A percentile compares a stretch with the other conserved stretches of the same genome.
Conservation (phyloP, 2,329 filamentous ascomycete species). For the Aspergillus versicolor region DNA sequence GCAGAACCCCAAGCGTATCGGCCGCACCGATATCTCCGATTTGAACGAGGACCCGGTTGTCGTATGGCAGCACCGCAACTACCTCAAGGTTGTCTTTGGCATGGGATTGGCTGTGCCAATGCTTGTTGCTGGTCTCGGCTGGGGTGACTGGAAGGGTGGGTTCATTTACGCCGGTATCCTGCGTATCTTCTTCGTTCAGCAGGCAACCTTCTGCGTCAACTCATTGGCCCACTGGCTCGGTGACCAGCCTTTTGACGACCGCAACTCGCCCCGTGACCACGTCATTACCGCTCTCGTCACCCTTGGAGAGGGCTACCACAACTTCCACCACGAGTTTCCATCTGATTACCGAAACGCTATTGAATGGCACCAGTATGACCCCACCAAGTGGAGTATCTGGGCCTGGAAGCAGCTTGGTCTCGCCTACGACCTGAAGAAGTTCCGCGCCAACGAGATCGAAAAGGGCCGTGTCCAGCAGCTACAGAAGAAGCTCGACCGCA, state of each 20-base stretch:
- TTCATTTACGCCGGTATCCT: constrained; percentile 84
- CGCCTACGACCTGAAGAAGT: constrained; percentile 85
- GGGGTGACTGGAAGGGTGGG: constrained; percentile 78
- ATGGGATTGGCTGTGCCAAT: constrained; percentile 78
- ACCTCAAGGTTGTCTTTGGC: constrained; percentile 73
- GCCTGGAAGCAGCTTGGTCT: constrained; percentile 79
- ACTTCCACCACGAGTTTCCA: constrained; percentile 94
- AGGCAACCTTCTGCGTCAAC: constrained; percentile 92
- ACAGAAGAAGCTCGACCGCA: constrained; percentile 91
- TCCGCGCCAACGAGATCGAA: constrained; percentile 88
- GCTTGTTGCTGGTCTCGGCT: constrained; percentile 72
- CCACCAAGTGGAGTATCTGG: constrained; percentile 88
- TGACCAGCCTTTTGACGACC: constrained; percentile 89
- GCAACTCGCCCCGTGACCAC: constrained; percentile 86
- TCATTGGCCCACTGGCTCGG: constrained; percentile 87
- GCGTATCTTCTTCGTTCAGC: constrained; percentile 85
- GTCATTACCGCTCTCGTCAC: constrained; percentile 82
- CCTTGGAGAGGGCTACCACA: constrained; percentile 87
- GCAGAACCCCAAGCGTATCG: constrained; percentile 86
- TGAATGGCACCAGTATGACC: constrained; percentile 88
- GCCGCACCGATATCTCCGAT: constrained; percentile 84
- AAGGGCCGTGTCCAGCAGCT: constrained; percentile 85
- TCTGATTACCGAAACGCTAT: constrained; percentile 92
- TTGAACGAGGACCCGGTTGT: constrained; percentile 83
- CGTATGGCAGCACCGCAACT: constrained; percentile 84